Evolutionary conservation across 2,329 filamentous ascomycete species (phyloP).

Genomic region (Biscogniauxia mediterranea): DNA sequence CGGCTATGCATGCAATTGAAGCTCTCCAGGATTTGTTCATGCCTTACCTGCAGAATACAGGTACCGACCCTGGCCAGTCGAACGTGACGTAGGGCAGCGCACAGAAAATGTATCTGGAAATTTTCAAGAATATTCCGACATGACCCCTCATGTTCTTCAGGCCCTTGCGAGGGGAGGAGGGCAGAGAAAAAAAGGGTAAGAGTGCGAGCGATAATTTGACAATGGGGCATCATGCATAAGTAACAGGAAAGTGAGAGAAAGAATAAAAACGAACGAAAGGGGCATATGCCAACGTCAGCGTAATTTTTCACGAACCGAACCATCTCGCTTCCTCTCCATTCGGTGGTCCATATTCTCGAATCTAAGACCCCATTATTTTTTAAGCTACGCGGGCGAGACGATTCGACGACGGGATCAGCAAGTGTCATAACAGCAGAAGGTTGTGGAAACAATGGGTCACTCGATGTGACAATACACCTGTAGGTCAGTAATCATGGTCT

Average conservation of each 20-base stretch:
- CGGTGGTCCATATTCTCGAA: too few relatives aligned
- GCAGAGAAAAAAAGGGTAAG: neutral
- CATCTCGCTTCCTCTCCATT: neutral
- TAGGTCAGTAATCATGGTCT: neutral
- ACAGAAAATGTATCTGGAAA: slow-evolving; percentile 20
- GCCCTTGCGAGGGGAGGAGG: slow-evolving; percentile 7
- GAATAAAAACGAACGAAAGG: neutral
- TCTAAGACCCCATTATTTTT: neutral
- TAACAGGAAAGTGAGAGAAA: neutral
- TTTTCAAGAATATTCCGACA: slow-evolving; percentile 18
- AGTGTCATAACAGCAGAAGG: neutral
- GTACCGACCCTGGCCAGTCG: slow-evolving; percentile 12
- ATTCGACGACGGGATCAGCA: neutral
- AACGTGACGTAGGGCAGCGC: slow-evolving; percentile 27
- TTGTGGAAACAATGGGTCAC: neutral
- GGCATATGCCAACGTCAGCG: neutral
- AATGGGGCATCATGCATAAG: neutral
- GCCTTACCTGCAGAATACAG: slow-evolving; percentile 27
- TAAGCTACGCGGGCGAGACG: neutral
- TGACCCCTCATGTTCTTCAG: slow-evolving; percentile 26
- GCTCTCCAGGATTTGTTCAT: slow-evolving; percentile 17
- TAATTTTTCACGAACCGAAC: neutral
- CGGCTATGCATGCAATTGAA: slow-evolving; percentile 23
- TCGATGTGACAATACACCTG: neutral
- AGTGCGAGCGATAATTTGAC: neutral